Base-by-base conservation (phyloP, 352 stramenopile genomes). In the Pythium aristosporum region DNA sequence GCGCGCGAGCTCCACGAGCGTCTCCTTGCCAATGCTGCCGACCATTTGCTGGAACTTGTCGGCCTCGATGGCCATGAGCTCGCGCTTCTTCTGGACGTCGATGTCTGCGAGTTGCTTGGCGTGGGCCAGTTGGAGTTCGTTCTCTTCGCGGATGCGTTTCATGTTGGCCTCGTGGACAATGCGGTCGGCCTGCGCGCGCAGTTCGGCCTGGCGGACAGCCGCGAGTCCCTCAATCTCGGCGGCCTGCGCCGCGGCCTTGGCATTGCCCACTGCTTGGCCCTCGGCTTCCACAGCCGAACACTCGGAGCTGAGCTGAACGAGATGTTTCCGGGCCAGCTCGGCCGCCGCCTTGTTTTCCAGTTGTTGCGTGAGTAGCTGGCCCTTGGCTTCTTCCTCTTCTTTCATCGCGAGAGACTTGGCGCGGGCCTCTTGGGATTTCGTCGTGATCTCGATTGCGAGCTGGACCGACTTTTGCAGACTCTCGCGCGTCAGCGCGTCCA, bases 21-120 rank as follows among this genome's bases (percentile, higher is more conserved):
- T 93, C 52, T 89, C 80, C 47, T 88, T 77, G 55, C 84, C 84
- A 28, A 93, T 75, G 54, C 79, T 88, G 39, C 64, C 70, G 28
- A 93, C 81, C 84, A 93, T 93, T 60, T 89, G 77, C 69, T 89
- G 75, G 68, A 93, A 93, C 63, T 90, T 89, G 48, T 91, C 84
- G 42, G 82, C 72, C 50, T 93, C 84, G 58, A 93, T 89, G 42
- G 69, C 47, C 74, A 91, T 89, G 48, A 93, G 80, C 62, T 89
- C 77, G 61, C 81, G 79, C 68, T 93, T 93, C 69, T 90, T 89
- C 58, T 68, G 67, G 43, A 93, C 63, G 41, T 91, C 84, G 44
- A 93, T 67, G 54, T 89, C 80, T 4, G 77, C 77, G 23, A 93
- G 66, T 42, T 85, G 72, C 59, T 85, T 75, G 8, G 82, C 77